Base-by-base conservation (phyloP, 257 asterid genomes). In the Scutellaria barbata region DNA sequence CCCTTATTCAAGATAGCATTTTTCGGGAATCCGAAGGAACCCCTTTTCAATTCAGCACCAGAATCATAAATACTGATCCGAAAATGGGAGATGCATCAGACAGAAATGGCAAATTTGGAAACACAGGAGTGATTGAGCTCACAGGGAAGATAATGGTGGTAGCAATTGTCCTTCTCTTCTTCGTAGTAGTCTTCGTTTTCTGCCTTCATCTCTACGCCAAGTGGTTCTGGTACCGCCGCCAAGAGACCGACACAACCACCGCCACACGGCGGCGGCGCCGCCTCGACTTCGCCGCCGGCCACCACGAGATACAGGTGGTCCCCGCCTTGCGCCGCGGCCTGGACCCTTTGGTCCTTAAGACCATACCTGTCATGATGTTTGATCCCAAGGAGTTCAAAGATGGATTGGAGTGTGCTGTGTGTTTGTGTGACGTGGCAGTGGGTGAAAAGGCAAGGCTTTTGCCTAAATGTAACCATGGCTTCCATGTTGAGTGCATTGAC, bases 381-480 rank as follows among this genome's bases (percentile, higher is more conserved):
- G 74, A 74, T 66, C 77, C 83, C 6, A 52, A 77, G 63, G 84
- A 81, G 63, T 82, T 79, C 7, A 81, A 84, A 81, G 89, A 86
- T 9, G 94, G 89, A 54, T 37, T 87, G 41, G 96, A 93, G 74
- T 93, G 98, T 61, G 86, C 98, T 0, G 96, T 93, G 46, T 93
- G 98, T 78, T 77, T 93, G 48, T 84, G 81, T 22, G 90, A 86
- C 37, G 83, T 93, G 7, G 72, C 79, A 5, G 84, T 84, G 5
- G 94, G 94, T 17, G 98, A 93, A 81, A 93, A 86, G 55, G 48
- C 90, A 5, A 79, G 96, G 43, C 74, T 87, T 80, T 71, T 93
- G 61, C 97, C 98, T 2, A 83, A 87, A 80, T 93, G 98, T 81
- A 85, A 79, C 25, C 98, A 93, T 72, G 96, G 96, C 3, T 93